Evolutionary conservation across 768 basidiomycete genomes (phyloP), one percentile per base, ranked within the genome.

Genomic region (Trametes cinnabarina): DNA sequence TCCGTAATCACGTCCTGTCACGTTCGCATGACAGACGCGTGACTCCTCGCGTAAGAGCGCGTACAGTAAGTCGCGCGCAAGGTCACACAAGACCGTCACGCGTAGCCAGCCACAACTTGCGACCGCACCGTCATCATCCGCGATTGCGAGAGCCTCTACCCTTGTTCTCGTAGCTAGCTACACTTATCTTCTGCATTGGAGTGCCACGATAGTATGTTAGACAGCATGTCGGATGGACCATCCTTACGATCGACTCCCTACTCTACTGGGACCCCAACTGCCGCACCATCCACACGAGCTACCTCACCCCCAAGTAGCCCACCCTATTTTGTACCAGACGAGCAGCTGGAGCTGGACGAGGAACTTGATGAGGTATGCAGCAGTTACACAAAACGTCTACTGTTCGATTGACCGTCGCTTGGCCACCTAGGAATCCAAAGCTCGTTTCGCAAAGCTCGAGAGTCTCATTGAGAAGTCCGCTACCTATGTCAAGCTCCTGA

Each of bases 381-480:
- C 4, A 42, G 46, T n/a, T 23, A 34, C 19, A 47, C 52, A 44
- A 25, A 32, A 20, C 17, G 20, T 42, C 41, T 8, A 12, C 30
- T 32, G 6, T 12, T 32, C 30, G 12, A 6, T 7, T 32, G 7
- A 7, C 6, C 12, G 30, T 7, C 30, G 12, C 30, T 32, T 7
- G n/a, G n/a, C n/a, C n/a, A n/a, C n/a, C 30, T 32, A 65, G 61
- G 61, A 62, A 20, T 22, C 48, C 7, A 40, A 59, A 17, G 17
- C 51, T 34, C 58, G 64, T 6, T 26, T 65, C n/a, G 23, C 15
- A 8, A 43, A 81, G 10, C 82, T 92, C 19, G 77, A 84, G 52
- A 83, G 78, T 49, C 80, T 94, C 23, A 79, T 94, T 20, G 80
- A 92, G 52, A 88, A 88, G 64, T 92, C 90, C 0, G 81, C 82